These are phyloP conservation scores for Aphelidium insulamus DNA, from an alignment of 371 early-diverging fungal species.

Conservation along the genomic window DNA sequence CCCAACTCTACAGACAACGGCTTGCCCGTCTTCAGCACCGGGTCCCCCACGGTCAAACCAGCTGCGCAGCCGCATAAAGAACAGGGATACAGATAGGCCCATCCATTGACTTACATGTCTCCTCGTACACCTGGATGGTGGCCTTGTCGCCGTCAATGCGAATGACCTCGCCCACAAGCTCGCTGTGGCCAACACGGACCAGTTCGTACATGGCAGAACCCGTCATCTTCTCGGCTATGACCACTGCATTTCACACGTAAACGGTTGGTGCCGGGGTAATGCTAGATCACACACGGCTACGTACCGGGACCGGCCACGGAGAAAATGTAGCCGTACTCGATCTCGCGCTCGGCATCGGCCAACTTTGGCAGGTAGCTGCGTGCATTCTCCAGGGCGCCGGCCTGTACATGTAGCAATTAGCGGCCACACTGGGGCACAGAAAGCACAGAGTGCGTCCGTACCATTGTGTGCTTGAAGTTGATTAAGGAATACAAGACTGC, in stretches of 20 bases:
- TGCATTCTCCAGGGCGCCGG: conserved; percentile 22
- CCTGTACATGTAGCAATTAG: too few relatives aligned
- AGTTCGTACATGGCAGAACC: conserved; percentile 99
- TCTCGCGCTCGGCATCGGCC: conserved; percentile 70
- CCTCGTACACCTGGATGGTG: conserved; percentile 99
- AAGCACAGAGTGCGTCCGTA: too few relatives aligned
- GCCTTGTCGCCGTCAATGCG: conserved; percentile 97
- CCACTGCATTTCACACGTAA: conserved; percentile 35
- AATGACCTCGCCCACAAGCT: conserved; percentile 98
- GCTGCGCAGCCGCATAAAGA: conserved; percentile 22
- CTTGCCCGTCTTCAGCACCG: conserved; percentile 89
- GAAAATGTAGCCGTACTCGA: conserved; percentile 75
- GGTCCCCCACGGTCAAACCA: conserved; percentile 97
- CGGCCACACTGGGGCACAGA: too few relatives aligned
- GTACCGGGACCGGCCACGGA: conserved; percentile 98
- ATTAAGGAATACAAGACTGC: too few relatives aligned
- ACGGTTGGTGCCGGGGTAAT: background rate
- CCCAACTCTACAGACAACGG: conserved; percentile 99
- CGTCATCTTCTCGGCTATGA: conserved; percentile 94
- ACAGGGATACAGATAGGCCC: conserved; percentile 1
- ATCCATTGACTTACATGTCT: conserved; percentile 51
- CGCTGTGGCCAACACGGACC: conserved; percentile 96
- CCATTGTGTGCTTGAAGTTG: too few relatives aligned
- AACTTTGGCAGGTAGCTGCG: conserved; percentile 33
- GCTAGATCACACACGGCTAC: background rate